Evolutionary conservation across 345 rosid species (phyloP).

Genomic region (Schrenkiella parvula): DNA sequence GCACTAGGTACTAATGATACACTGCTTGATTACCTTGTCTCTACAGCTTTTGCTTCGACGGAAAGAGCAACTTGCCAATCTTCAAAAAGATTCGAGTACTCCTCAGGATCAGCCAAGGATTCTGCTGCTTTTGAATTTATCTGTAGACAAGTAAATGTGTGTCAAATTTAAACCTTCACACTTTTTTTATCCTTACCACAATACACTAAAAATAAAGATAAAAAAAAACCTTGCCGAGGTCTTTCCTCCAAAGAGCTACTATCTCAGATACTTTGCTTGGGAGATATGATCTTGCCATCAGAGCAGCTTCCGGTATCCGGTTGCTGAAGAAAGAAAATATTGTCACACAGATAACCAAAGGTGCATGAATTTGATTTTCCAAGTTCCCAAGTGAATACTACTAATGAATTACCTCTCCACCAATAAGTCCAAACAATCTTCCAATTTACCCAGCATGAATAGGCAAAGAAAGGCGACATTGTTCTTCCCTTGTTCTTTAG

Average conservation of each 20-base stretch:
- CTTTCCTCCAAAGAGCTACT: slow-evolving; percentile 94
- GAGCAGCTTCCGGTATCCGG: slow-evolving; percentile 99
- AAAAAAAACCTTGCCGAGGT: slow-evolving; percentile 71
- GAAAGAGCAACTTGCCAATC: slow-evolving; percentile 97
- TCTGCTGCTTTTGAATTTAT: slow-evolving; percentile 98
- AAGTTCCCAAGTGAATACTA: slow-evolving; percentile 9
- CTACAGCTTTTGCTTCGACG: slow-evolving; percentile 71
- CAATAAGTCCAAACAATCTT: slow-evolving; percentile 88
- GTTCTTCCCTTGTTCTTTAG: slow-evolving; percentile 95
- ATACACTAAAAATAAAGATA: background rate
- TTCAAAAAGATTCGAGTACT: slow-evolving; percentile 93
- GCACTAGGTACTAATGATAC: background rate
- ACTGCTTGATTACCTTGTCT: slow-evolving; percentile 54
- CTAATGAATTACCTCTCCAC: slow-evolving; percentile 69
- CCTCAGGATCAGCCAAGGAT: slow-evolving; percentile 97
- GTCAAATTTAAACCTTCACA: background rate
- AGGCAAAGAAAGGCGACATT: slow-evolving; percentile 94
- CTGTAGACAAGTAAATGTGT: slow-evolving; percentile 40
- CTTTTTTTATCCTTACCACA: background rate
- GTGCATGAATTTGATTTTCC: background rate
- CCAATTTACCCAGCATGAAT: slow-evolving; percentile 91
- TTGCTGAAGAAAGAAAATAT: slow-evolving; percentile 52
- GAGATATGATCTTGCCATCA: slow-evolving; percentile 97
- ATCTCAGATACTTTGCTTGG: slow-evolving; percentile 99
- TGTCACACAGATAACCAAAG: slow-evolving; percentile 10